Conservation (phyloP, 331 rosid species). For the Ulmus americana region DNA sequence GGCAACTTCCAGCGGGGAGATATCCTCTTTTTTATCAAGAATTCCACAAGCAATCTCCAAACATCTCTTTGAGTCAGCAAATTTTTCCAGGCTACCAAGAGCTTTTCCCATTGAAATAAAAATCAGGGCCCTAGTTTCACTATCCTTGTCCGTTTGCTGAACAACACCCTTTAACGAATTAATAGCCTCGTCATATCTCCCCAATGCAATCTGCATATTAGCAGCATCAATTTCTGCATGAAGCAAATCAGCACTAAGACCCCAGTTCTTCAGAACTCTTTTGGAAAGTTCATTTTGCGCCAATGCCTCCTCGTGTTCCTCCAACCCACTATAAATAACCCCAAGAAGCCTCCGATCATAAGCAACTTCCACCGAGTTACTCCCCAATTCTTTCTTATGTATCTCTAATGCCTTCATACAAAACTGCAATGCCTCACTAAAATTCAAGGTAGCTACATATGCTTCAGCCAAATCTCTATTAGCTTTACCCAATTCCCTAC, state of each 20-base stretch:
- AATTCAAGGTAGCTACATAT: constrained; percentile 59
- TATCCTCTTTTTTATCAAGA: constrained; percentile 62
- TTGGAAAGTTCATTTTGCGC: constrained; percentile 73
- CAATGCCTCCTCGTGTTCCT: constrained; percentile 78
- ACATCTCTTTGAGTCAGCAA: constrained; percentile 57
- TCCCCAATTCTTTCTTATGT: constrained; percentile 56
- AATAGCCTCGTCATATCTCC: constrained; percentile 72
- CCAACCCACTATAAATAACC: constrained; percentile 69
- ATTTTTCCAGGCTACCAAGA: constrained; percentile 63
- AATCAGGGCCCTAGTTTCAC: constrained; percentile 72
- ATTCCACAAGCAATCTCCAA: constrained; percentile 73
- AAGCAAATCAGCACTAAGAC: constrained; percentile 63
- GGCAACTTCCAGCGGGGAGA: constrained; percentile 60
- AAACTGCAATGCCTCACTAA: constrained; percentile 59
- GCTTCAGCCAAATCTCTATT: constrained; percentile 77
- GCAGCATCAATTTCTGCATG: constrained; percentile 80
- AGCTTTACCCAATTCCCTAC: constrained; percentile 62
- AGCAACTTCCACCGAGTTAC: constrained; percentile 79
- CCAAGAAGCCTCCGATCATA: constrained; percentile 75
- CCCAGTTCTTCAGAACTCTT: constrained; percentile 78
- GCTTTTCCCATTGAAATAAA: constrained; percentile 83
- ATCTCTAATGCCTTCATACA: constrained; percentile 79
- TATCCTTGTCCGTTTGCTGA: constrained; percentile 50
- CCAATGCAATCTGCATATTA: constrained; percentile 79
- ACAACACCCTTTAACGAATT: constrained; percentile 58